Evolutionary conservation across 441 rosid species (phyloP).

Genomic region (Euphorbia celastroides): DNA sequence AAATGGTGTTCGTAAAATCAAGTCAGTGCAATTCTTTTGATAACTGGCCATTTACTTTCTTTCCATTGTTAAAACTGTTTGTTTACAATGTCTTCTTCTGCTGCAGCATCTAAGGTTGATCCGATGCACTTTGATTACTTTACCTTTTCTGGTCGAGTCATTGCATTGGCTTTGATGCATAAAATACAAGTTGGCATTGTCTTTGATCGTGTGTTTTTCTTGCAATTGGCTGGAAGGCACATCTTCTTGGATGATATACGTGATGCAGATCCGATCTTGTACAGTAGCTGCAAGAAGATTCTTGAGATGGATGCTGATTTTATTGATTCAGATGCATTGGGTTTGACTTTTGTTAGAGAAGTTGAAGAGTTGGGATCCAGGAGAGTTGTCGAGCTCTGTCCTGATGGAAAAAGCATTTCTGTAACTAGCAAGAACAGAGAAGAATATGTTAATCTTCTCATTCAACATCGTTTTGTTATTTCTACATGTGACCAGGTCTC

Average conservation of each 20-base stretch:
- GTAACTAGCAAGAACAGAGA: constrained; percentile 74
- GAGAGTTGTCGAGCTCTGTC: constrained; percentile 54
- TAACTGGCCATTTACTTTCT: neutral
- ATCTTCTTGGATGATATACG: constrained; percentile 70
- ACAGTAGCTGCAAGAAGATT: constrained; percentile 73
- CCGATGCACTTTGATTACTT: constrained; percentile 80
- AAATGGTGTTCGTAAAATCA: neutral
- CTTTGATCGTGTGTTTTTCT: constrained; percentile 78
- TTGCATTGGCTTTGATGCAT: constrained; percentile 85
- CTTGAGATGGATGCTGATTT: constrained; percentile 76
- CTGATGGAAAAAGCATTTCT: constrained; percentile 50
- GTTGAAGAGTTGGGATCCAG: constrained; percentile 76
- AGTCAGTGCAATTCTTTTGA: neutral
- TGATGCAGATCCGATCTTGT: constrained; percentile 74
- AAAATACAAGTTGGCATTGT: constrained; percentile 87
- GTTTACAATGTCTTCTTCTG: constrained; percentile 21
- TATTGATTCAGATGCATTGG: constrained; percentile 76
- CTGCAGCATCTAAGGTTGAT: constrained; percentile 82
- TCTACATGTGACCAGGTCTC: constrained; percentile 57
- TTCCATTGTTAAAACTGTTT: neutral
- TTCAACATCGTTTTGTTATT: constrained; percentile 48
- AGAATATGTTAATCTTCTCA: constrained; percentile 61
- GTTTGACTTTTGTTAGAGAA: constrained; percentile 72
- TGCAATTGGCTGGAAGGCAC: constrained; percentile 56
- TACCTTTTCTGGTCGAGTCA: constrained; percentile 76